phyloP scores from a whole-genome alignment of 129 eudicot genomes.

The Lactuca sativa region DNA sequence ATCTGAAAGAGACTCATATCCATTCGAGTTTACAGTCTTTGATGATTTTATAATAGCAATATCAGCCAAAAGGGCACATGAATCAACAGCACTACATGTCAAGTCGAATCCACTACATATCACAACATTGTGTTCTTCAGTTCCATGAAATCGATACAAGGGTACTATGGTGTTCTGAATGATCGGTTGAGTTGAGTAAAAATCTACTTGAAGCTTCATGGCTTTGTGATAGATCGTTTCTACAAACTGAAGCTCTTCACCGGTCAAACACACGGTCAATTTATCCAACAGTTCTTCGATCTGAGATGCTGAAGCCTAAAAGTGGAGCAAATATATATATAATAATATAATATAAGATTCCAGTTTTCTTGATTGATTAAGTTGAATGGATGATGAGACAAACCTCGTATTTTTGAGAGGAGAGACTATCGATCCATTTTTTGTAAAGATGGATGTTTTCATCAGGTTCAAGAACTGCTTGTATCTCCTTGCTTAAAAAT shows the following conservation, averaged over 20 bases:
- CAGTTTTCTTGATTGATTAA: constrained; percentile 6
- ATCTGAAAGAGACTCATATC: constrained; percentile 23
- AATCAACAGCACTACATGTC: constrained; percentile 62
- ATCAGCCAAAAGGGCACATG: constrained; percentile 61
- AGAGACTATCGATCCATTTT: constrained; percentile 51
- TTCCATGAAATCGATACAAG: constrained; percentile 35
- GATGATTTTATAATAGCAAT: constrained; percentile 51
- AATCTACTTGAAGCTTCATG: constrained; percentile 57
- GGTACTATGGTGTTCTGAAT: constrained; percentile 47
- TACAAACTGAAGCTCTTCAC: constrained; percentile 58
- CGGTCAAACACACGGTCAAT: constrained; percentile 49
- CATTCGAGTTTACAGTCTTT: constrained; percentile 30
- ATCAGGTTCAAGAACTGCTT: constrained; percentile 44
- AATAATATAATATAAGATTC: not conserved
- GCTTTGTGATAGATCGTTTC: constrained; percentile 57
- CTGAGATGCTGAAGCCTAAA: constrained; percentile 49
- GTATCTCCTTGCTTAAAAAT: constrained; percentile 51
- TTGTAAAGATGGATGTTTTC: constrained; percentile 47
- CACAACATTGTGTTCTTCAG: constrained; percentile 29
- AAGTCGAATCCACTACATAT: constrained; percentile 57
- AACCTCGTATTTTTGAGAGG: constrained; percentile 55
- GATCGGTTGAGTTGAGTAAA: constrained; percentile 47
- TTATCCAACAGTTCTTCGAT: constrained; percentile 61
- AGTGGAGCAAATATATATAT: constrained; percentile 6
- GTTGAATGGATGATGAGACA: constrained; percentile 7